Conservation (phyloP, 129 eudicot species). For the Flaveria bidentis region DNA sequence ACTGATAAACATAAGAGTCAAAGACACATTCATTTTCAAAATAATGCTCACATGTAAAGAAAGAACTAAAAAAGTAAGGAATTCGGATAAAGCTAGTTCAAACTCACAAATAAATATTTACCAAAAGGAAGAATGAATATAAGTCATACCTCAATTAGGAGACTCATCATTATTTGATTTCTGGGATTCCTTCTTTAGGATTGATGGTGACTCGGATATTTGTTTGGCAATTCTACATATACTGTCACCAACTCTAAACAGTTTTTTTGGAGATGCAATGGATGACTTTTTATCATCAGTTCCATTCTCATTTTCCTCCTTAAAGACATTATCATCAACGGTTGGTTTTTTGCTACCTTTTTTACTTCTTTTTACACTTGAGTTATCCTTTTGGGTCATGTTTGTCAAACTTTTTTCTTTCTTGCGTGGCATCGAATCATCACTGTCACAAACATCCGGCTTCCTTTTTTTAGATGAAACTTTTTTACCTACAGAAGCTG, state of each 20-base stretch:
- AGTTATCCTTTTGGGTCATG: background rate
- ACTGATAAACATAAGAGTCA: background rate
- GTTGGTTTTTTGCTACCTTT: slow-evolving; percentile 21
- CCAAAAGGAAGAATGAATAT: background rate
- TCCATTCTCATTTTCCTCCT: slow-evolving; percentile 23
- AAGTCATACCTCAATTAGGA: slow-evolving; percentile 20
- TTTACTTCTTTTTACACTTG: slow-evolving; percentile 18
- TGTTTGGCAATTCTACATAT: slow-evolving; percentile 38
- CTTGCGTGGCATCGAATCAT: slow-evolving; percentile 4
- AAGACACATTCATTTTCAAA: background rate
- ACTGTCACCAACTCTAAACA: slow-evolving; percentile 35
- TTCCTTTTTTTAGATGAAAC: slow-evolving; percentile 32
- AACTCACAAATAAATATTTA: slow-evolving; percentile 1
- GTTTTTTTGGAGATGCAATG: slow-evolving; percentile 25
- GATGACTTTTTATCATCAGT: slow-evolving; percentile 13
- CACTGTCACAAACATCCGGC: background rate
- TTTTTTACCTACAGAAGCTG: slow-evolving; percentile 24
- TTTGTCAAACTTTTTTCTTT: slow-evolving; percentile 22
- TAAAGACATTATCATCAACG: slow-evolving; percentile 15
- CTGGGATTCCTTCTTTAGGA: slow-evolving; percentile 27
- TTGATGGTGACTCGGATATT: slow-evolving; percentile 33
- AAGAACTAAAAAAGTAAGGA: background rate
- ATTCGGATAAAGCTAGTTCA: background rate
- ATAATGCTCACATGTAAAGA: background rate
- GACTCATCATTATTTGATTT: slow-evolving; percentile 22